Evolutionary conservation across 768 basidiomycete genomes (phyloP).

Genomic region (Asterophora lycoperdoides): DNA sequence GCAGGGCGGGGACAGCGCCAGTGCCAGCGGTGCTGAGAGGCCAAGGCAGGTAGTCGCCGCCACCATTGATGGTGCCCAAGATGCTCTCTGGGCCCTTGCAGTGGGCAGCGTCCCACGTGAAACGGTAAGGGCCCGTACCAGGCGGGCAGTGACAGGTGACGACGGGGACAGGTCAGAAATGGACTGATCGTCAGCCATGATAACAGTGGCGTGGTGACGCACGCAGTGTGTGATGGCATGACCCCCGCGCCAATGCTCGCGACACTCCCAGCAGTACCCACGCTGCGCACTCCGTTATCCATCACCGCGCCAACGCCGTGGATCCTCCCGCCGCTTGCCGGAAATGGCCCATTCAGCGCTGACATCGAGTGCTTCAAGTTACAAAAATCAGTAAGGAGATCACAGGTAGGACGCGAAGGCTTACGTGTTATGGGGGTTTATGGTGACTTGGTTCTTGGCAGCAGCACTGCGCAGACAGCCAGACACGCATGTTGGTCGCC

Average conservation of each 20-base stretch:
- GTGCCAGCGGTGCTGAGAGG: constrained; percentile 41
- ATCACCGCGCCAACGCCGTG: constrained; percentile 51
- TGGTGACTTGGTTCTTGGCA: no score
- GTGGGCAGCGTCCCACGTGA: constrained; percentile 67
- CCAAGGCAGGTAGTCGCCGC: constrained; percentile 51
- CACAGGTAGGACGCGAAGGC: no score
- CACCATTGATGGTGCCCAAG: constrained; percentile 68
- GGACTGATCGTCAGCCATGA: constrained; percentile 46
- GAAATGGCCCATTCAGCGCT: constrained; percentile 46
- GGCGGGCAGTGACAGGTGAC: constrained; percentile 53
- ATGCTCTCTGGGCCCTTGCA: constrained; percentile 66
- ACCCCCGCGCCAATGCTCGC: constrained; percentile 38
- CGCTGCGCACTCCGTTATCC: constrained; percentile 15
- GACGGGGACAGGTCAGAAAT: constrained; percentile 54
- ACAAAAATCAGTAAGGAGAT: no score
- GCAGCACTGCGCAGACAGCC: no score
- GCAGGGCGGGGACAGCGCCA: constrained; percentile 45
- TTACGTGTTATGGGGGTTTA: no score
- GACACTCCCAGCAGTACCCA: constrained; percentile 44
- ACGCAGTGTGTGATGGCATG: constrained; percentile 13
- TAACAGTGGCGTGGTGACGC: not conserved
- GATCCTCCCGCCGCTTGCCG: constrained; percentile 42
- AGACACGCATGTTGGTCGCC: no score
- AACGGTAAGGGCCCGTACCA: no score
- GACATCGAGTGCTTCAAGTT: constrained; percentile 88